These are phyloP conservation scores for Leccinum truebloodii DNA, from an alignment of 768 basidiomycete species.

Conservation along the genomic window DNA sequence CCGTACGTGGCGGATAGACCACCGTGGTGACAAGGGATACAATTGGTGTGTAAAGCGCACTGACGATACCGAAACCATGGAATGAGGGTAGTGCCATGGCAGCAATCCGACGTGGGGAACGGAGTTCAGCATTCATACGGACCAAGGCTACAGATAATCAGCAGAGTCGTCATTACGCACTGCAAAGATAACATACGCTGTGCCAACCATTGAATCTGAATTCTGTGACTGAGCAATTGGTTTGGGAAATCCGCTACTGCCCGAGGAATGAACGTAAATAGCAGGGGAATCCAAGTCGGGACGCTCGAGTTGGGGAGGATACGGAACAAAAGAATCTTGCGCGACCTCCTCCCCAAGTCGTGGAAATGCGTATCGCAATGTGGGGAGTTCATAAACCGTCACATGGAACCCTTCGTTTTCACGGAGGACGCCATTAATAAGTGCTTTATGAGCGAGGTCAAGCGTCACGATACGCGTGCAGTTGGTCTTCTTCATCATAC, in stretches of 20 bases:
- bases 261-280: slow-evolving; percentile 49
- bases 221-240: slow-evolving; percentile 38
- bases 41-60: slow-evolving; percentile 21
- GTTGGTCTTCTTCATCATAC: slow-evolving; percentile 25
- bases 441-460: slow-evolving; percentile 16
- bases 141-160: slow-evolving; percentile 7
- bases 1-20: slow-evolving; percentile 31
- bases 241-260: slow-evolving; percentile 51
- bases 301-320: slow-evolving; percentile 11
- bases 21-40: slow-evolving; percentile 14
- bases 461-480: slow-evolving; percentile 24
- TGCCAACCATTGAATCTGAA: slow-evolving; percentile 35
- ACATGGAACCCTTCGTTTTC: slow-evolving; percentile 1
- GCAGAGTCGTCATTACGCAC: no score
- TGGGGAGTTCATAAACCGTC: slow-evolving; percentile 21
- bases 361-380: slow-evolving; percentile 37
- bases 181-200: slow-evolving; percentile 31
- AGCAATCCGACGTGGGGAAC: slow-evolving; percentile 19
- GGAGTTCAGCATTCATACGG: slow-evolving; percentile 1
- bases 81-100: slow-evolving; percentile 30
- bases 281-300: slow-evolving; percentile 38
- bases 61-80: slow-evolving; percentile 25
- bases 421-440: slow-evolving; percentile 14
- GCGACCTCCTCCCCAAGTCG: slow-evolving; percentile 37
- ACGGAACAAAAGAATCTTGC: slow-evolving; percentile 19